Percentiles rank a stretch among this genome's conserved stretches.
Conservation (phyloP, 306 rosid species). For the Corylus avellana region DNA sequence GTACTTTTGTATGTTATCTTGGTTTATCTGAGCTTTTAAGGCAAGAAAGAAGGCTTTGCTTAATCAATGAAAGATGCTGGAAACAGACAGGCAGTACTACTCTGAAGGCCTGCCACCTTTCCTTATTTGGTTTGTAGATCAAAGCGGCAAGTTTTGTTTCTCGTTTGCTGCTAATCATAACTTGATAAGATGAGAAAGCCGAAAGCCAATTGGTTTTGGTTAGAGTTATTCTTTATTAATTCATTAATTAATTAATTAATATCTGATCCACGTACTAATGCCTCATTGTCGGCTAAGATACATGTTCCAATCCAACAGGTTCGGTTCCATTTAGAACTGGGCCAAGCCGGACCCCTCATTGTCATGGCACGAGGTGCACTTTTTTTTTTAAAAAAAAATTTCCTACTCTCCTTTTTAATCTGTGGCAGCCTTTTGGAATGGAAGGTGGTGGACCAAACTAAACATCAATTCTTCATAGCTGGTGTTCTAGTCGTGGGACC, state of each 20-base stretch:
- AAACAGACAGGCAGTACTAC: slow-evolving; percentile 16
- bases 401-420: neutral
- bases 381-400: neutral
- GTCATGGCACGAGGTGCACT: neutral
- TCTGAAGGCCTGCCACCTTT: slow-evolving; percentile 33
- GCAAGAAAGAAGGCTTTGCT: slow-evolving; percentile 51
- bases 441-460: slow-evolving; percentile 21
- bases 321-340: no score
- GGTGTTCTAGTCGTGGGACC: neutral
- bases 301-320: no score
- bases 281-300: neutral
- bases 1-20: slow-evolving; percentile 12
- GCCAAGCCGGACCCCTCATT: no score
- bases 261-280: neutral
- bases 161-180: slow-evolving; percentile 31
- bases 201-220: neutral
- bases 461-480: neutral
- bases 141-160: slow-evolving; percentile 42
- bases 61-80: slow-evolving; percentile 26
- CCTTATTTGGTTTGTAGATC: slow-evolving; percentile 46
- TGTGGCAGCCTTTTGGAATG: slow-evolving; percentile 23
- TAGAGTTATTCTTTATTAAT: neutral
- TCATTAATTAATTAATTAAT: slow-evolving; percentile 10
- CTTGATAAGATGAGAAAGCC: slow-evolving; percentile 14
- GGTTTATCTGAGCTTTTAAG: slow-evolving; percentile 48